phyloP scores from a whole-genome alignment of 2,329 filamentous ascomycete species.

The Diaporthe ilicicola region DNA sequence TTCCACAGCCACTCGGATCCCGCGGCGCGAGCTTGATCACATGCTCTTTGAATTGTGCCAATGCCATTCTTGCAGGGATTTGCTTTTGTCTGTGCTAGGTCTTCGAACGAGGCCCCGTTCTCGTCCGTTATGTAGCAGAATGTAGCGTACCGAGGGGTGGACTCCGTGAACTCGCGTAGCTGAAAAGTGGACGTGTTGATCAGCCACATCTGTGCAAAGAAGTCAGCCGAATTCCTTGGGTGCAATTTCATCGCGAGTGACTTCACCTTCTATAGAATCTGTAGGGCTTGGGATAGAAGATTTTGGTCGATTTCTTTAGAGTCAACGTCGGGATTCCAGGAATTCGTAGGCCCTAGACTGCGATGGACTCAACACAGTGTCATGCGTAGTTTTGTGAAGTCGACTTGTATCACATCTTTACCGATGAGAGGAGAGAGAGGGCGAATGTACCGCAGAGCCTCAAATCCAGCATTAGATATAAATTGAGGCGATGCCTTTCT shows the following conservation, averaged over 20 bases:
- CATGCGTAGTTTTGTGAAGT: not conserved
- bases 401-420: not conserved
- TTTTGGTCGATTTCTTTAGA: not conserved
- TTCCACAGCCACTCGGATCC: conserved; percentile 15
- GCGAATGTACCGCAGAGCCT: not conserved
- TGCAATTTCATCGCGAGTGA: not conserved
- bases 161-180: not conserved
- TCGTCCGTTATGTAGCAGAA: not conserved
- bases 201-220: not conserved
- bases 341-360: too few relatives aligned
- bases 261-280: not conserved
- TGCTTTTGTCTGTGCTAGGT: not conserved
- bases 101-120: not conserved
- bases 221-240: not conserved
- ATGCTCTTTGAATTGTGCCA: not conserved
- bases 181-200: not conserved
- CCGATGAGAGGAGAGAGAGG: too few relatives aligned
- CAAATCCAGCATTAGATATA: too few relatives aligned
- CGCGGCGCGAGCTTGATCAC: not conserved
- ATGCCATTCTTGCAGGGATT: not conserved
- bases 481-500: too few relatives aligned
- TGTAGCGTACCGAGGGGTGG: not conserved
- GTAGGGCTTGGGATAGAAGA: too few relatives aligned
- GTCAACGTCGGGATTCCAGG: too few relatives aligned
- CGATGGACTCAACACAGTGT: too few relatives aligned